Evolutionary conservation across 495 filamentous ascomycete genomes (phyloP).

Genomic region (Hypoxylon rickii): DNA sequence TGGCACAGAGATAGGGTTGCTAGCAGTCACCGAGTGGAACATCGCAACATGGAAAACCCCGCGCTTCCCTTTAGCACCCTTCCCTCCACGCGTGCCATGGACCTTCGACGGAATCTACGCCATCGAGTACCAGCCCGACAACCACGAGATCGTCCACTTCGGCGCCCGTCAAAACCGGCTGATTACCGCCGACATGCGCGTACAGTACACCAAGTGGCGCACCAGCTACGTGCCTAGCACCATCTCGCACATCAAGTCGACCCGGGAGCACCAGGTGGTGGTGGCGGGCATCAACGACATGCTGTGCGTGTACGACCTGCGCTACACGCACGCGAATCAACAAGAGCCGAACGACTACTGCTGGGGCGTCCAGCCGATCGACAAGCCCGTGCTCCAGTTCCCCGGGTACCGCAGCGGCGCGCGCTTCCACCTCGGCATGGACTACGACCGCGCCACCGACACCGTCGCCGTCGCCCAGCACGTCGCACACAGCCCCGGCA

Average conservation of each 20-base stretch:
- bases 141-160: conserved; percentile 39
- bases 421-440: conserved; percentile 43
- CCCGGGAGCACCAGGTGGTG: conserved; percentile 42
- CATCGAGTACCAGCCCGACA: conserved; percentile 34
- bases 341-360: not conserved
- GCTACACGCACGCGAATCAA: no score
- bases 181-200: conserved; percentile 41
- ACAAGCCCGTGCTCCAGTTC: conserved; percentile 36
- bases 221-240: conserved; percentile 29
- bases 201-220: conserved; percentile 37
- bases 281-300: conserved; percentile 42
- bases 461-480: conserved; percentile 50
- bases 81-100: no score
- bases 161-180: conserved; percentile 45
- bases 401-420: conserved; percentile 43
- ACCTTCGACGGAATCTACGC: conserved; percentile 28
- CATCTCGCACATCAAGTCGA: conserved; percentile 41
- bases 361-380: not conserved
- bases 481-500: no score
- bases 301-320: conserved; percentile 48
- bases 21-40: no score
- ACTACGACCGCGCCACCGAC: conserved; percentile 38
- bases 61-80: no score
- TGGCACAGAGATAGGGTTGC: no score
- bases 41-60: no score